These are phyloP conservation scores for Cutaneotrichosporon sp. DNA, from an alignment of 1,284 basidiomycete genomes.

Conservation along the genomic window DNA sequence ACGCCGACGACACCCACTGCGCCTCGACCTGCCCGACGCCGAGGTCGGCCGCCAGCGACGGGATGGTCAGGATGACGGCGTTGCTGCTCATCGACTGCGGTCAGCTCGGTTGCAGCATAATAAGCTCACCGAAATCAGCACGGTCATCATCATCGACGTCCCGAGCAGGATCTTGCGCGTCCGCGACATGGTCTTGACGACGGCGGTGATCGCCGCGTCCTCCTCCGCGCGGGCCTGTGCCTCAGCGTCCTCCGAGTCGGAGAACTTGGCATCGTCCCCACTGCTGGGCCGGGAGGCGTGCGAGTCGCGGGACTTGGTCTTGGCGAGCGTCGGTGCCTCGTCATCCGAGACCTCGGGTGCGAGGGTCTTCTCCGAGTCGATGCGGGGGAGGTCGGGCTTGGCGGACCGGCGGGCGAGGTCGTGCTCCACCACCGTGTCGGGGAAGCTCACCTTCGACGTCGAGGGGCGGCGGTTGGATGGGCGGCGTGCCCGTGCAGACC, in stretches of 20 bases:
- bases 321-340: constrained; percentile 9
- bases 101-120: not conserved
- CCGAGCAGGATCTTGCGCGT: constrained; percentile 25
- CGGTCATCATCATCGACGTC: constrained; percentile 29
- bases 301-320: constrained; percentile 4
- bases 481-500: constrained; percentile 3
- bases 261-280: not conserved
- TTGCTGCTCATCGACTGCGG: constrained; percentile 19
- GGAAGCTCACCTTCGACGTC: constrained; percentile 4
- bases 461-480: constrained; percentile 6
- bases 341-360: not conserved
- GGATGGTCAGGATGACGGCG: constrained; percentile 39
- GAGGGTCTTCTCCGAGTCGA: constrained; percentile 26
- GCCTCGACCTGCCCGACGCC: constrained; percentile 37
- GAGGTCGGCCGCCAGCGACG: constrained; percentile 46
- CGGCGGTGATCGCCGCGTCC: constrained; percentile 5
- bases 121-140: constrained; percentile 29
- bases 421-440: constrained; percentile 11
- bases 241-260: constrained; percentile 4
- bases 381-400: constrained; percentile 16
- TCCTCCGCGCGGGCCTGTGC: not conserved
- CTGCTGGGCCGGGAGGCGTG: too few relatives aligned
- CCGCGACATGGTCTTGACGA: constrained; percentile 3
- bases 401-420: constrained; percentile 1
- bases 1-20: constrained; percentile 52